Base-by-base conservation (phyloP, 2,329 filamentous ascomycete species). In the Colletotrichum ledebouriae region DNA sequence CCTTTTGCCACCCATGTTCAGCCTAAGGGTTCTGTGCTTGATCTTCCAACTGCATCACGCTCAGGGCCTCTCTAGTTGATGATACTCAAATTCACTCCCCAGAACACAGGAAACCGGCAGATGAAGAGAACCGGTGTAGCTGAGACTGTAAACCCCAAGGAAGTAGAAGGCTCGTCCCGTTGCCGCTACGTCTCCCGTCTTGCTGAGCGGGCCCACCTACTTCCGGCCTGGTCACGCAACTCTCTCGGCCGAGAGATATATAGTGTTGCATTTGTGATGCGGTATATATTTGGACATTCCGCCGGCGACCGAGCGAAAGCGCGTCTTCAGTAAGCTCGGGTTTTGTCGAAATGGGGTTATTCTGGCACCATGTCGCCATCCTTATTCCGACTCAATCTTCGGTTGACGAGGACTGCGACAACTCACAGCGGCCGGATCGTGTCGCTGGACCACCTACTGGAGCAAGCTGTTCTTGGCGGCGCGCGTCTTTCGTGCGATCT, bases 271-370 rank as follows among this genome's bases (percentile, higher is more conserved):
- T 44, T 53, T 47, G 3, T 20, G 34, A 59, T 65, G 56, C 49
- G 55, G 61, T 33, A 59, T 29, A 9, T 47, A 42, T 69, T 55
- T 50, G 61, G 60, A 65, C 55, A 39, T 41, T 66, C 10, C 10
- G 56, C 65, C 62, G 55, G 66, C 39, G 61, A 65, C 66, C 66
- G 61, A 65, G 41, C 22, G 33, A 65, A 68, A 55, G 66, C 55
- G 49, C 59, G 58, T 53, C 64, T 34, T 50, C 46, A 46, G 34
- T 13, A 20, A 13, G 47, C 15, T 64, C 53, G 53, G 65, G 39
- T 64, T 53, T 55, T 49, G 12, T 29, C 29, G 9, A 47, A 46
- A 34, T 46, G 42, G 39, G 63, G 11, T 34, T n/a, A 22, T 11
- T 15, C 33, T 25, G 34, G 20, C 34, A 46, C 20, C 49, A 41